phyloP scores from a whole-genome alignment of 345 rosid genomes.

The Populus simonii region DNA sequence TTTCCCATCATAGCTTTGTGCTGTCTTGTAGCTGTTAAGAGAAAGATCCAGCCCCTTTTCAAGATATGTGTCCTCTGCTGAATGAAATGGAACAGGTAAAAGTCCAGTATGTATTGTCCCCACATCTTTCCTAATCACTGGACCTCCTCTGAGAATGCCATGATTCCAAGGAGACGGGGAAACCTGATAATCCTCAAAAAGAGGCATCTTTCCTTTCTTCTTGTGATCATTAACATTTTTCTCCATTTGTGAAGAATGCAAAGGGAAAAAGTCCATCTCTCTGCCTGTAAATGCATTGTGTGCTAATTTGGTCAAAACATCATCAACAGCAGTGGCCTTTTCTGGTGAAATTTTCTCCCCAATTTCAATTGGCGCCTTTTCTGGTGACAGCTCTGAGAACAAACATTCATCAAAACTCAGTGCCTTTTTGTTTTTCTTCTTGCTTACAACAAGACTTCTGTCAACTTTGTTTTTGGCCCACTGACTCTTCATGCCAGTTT shows the following conservation, averaged over 20 bases:
- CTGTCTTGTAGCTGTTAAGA: constrained; percentile 36
- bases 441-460: constrained; percentile 34
- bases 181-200: constrained; percentile 31
- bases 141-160: constrained; percentile 33
- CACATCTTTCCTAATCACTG: constrained; percentile 25
- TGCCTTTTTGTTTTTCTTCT: constrained; percentile 50
- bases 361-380: constrained; percentile 34
- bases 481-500: constrained; percentile 31
- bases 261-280: constrained; percentile 36
- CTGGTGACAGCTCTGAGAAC: constrained; percentile 31
- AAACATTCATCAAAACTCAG: constrained; percentile 34
- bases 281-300: constrained; percentile 26
- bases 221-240: constrained; percentile 33
- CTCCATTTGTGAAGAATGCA: constrained; percentile 41
- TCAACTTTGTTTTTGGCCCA: constrained; percentile 39
- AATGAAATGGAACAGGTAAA: constrained; percentile 23
- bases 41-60: constrained; percentile 44
- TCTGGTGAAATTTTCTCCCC: constrained; percentile 28
- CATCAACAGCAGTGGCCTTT: constrained; percentile 20
- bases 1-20: constrained; percentile 34
- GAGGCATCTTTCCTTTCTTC: constrained; percentile 51
- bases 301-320: constrained; percentile 21
- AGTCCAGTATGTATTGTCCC: constrained; percentile 27
- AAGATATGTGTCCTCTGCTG: constrained; percentile 30
- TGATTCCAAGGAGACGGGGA: constrained; percentile 30